Evolutionary conservation across 768 basidiomycete species (phyloP).

Genomic region (Galerina sulciceps): DNA sequence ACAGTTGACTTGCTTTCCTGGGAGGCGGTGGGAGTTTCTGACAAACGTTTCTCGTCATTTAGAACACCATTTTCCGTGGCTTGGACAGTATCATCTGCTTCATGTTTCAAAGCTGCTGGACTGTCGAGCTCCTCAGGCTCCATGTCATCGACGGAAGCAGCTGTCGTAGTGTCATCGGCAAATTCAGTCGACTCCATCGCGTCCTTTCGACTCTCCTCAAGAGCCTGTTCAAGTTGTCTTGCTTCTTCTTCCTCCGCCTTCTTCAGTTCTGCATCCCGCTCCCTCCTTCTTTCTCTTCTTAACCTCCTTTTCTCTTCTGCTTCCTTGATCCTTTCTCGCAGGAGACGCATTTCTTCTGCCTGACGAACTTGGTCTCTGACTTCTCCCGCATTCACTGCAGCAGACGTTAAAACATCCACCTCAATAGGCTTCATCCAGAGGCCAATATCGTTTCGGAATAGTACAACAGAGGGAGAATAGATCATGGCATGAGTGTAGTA

Average conservation of each 20-base stretch:
- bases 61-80: no score
- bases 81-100: background rate
- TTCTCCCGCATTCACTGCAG: slow-evolving; percentile 72
- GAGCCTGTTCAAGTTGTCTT: background rate
- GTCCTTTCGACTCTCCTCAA: background rate
- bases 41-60: no score
- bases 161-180: background rate
- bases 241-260: slow-evolving; percentile 1
- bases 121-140: no score
- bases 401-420: slow-evolving; percentile 67
- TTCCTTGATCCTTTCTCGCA: slow-evolving; percentile 12
- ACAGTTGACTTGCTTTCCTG: no score
- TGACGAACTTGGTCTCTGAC: slow-evolving; percentile 12
- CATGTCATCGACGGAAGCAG: background rate
- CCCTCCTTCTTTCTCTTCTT: background rate
- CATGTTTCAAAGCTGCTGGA: background rate
- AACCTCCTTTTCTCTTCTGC: slow-evolving; percentile 14
- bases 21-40: no score
- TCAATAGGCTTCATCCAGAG: slow-evolving; percentile 56
- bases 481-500: slow-evolving; percentile 82
- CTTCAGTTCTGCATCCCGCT: background rate
- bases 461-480: slow-evolving; percentile 62
- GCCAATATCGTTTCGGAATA: slow-evolving; percentile 67
- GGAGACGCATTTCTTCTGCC: slow-evolving; percentile 1
- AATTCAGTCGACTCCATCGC: background rate